Percentiles rank a stretch among this genome's conserved stretches.
Evolutionary conservation across 1,139 yeast species (phyloP).

Genomic region (Kodamaea alishanica): DNA sequence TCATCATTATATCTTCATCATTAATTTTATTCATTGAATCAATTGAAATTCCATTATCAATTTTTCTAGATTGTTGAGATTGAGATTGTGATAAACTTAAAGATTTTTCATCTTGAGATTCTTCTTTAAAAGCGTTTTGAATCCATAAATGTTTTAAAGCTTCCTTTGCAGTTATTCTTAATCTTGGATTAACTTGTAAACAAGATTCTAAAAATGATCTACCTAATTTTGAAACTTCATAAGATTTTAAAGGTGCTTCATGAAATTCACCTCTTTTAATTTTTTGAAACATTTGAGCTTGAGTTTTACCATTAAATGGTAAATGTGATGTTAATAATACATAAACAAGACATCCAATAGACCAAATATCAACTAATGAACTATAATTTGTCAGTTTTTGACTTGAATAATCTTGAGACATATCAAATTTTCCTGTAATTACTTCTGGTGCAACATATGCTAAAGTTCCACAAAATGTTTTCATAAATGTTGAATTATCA

Average conservation of each 20-base stretch:
- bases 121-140: constrained; percentile 26
- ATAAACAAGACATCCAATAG: constrained; percentile 79
- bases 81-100: constrained; percentile 68
- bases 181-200: constrained; percentile 69
- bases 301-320: constrained; percentile 92
- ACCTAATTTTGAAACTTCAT: constrained; percentile 60
- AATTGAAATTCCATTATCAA: constrained; percentile 46
- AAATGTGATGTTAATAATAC: constrained; percentile 87
- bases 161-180: constrained; percentile 65
- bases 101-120: constrained; percentile 33
- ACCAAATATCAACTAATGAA: constrained; percentile 92
- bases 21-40: constrained; percentile 38
- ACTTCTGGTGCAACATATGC: constrained; percentile 96
- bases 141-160: constrained; percentile 77
- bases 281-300: constrained; percentile 74
- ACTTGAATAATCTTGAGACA: constrained; percentile 21
- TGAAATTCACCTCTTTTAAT: constrained; percentile 78
- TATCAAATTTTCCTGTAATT: constrained; percentile 62
- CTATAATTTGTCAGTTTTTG: constrained; percentile 54
- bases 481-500: constrained; percentile 73
- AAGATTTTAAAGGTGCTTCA: constrained; percentile 69
- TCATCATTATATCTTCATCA: constrained; percentile 44
- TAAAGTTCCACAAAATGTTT: constrained; percentile 85
- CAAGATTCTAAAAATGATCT: constrained; percentile 66
- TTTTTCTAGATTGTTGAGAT: constrained; percentile 56